Percentiles rank a stretch among this genome's conserved stretches.
Conservation (phyloP, 1,284 basidiomycete species). For the Tilletia horrida region DNA sequence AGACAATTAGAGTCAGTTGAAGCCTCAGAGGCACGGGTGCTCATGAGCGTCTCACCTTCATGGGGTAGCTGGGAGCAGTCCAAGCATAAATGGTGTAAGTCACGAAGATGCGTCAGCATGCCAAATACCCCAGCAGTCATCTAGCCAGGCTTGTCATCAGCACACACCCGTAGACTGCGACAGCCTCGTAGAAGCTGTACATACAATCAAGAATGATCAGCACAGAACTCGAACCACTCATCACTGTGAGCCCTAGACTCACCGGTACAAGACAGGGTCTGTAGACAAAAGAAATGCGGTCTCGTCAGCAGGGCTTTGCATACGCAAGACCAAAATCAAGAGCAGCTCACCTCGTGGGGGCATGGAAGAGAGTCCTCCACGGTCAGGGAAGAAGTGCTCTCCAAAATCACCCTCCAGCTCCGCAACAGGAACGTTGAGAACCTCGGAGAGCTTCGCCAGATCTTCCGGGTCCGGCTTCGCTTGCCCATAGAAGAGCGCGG, state of each 20-base stretch:
- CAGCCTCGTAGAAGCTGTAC: constrained; percentile 30
- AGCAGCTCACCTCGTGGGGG: constrained; percentile 36
- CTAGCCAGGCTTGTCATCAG: not conserved
- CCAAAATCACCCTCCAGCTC: constrained; percentile 37
- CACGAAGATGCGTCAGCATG: not conserved
- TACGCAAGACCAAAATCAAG: not conserved
- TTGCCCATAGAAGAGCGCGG: constrained; percentile 42
- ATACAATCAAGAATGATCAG: not conserved
- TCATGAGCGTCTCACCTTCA: constrained; percentile 10
- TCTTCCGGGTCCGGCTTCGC: constrained; percentile 43
- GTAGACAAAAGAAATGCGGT: not conserved
- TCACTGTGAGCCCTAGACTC: not conserved
- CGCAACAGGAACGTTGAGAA: constrained; percentile 30
- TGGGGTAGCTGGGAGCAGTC: not conserved
- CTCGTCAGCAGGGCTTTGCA: not conserved
- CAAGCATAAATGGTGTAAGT: not conserved
- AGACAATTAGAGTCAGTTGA: not conserved
- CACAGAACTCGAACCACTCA: not conserved
- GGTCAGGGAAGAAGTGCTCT: constrained; percentile 35
- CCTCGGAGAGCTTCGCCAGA: constrained; percentile 30
- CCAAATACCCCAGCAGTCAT: too few species aligned
- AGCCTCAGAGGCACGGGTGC: too few species aligned
- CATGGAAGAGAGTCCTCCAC: constrained; percentile 36
- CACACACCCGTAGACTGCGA: constrained; percentile 42
- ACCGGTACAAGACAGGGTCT: constrained; percentile 30